Base-by-base conservation (phyloP, 805 yeast genomes). In the Yarrowia alimentaria region DNA sequence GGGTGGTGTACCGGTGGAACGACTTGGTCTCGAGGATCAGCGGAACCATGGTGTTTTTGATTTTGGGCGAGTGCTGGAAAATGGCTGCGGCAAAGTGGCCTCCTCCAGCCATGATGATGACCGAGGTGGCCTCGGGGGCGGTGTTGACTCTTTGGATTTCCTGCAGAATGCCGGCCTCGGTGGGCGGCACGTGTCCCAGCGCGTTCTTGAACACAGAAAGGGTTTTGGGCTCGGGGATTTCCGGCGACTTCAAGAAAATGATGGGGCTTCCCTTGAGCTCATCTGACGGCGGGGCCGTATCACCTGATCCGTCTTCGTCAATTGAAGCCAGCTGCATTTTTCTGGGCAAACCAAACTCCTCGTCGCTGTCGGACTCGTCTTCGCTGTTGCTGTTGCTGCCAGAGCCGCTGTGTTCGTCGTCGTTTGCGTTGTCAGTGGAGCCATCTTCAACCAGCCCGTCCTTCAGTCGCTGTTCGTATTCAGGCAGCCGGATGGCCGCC, bases 61-160 rank as follows among this genome's bases (percentile, higher is more conserved):
- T 70, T 54, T 51, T 71, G 68, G 16, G 82, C 42, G 72, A 72
- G 61, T 90, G 97, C 1, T 88, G 79, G 7, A 93, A 74, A 33
- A 93, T 84, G 0, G 96, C 96, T 14, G 93, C 99, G 0, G 98
- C 96, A 71, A 93, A 93, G 68, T 93, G 97, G 32, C 99, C 99
- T 34, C 98, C 97, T 12, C 97, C 97, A 49, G 93, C 78, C 96
- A 93, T 87, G 58, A 93, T 77, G 10, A 93, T 65, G 0, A 95
- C 95, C 5, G 95, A 85, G 54, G 51, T 34, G 11, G 50, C 50
- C 10, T 43, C 30, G 11, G 50, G 50, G 16, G 21, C 28, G 2
- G 35, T 24, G 19, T 43, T 43, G 18, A 43, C 37, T 4, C 50
- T 37, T 30, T 24, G 35, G 14, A 43, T 43, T 18, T 43, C 50